Conservation (phyloP, 306 rosid genomes). For the Begonia fuchsioides region DNA sequence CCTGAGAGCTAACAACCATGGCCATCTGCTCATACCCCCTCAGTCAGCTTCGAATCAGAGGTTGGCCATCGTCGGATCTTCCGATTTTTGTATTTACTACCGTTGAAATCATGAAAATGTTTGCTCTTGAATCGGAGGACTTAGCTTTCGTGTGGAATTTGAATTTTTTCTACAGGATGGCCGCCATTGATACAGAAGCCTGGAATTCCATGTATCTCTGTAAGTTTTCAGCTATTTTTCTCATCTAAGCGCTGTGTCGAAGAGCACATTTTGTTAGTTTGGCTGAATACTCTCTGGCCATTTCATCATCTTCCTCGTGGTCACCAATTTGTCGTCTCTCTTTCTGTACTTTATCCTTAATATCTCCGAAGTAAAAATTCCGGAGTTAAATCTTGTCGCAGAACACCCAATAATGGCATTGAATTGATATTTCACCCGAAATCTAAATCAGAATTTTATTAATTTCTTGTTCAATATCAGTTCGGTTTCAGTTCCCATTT, state of each 20-base stretch:
- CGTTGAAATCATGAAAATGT: not conserved
- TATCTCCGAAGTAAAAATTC: too few relatives aligned
- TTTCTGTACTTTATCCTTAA: too few relatives aligned
- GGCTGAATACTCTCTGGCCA: too few relatives aligned
- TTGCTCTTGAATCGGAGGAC: not conserved
- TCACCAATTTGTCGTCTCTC: too few relatives aligned
- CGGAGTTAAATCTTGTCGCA: not conserved
- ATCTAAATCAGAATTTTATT: not conserved
- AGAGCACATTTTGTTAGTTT: too few relatives aligned
- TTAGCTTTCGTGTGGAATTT: not conserved
- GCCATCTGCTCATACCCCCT: constrained; percentile 18
- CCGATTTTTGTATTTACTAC: not conserved
- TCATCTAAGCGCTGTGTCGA: too few relatives aligned
- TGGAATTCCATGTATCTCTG: constrained; percentile 11
- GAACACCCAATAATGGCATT: not conserved
- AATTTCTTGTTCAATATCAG: not conserved
- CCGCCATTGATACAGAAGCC: constrained; percentile 9
- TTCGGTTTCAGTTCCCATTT: not conserved
- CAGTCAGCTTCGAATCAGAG: constrained; percentile 17
- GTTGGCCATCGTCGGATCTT: constrained; percentile 5
- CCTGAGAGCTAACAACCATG: constrained; percentile 3
- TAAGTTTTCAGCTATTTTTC: constrained; percentile 7
- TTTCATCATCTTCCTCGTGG: too few relatives aligned
- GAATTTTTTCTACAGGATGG: constrained; percentile 13
- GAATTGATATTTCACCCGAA: not conserved